Evolutionary conservation across 2,329 filamentous ascomycete species (phyloP).

Genomic region (Trichoderma arundinaceum): DNA sequence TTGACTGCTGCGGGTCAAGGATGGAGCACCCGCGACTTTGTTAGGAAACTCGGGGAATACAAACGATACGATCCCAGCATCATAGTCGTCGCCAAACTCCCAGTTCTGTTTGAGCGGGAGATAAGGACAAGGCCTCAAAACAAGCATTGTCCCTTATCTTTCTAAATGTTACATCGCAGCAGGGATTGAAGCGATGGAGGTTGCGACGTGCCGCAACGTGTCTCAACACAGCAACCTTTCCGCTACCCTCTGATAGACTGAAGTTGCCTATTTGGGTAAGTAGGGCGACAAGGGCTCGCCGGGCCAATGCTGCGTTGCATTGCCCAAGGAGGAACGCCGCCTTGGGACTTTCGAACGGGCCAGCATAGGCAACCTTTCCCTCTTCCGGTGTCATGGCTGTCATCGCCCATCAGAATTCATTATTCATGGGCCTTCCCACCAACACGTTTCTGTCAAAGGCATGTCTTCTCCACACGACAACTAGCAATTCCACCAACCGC

Average conservation of each 20-base stretch:
- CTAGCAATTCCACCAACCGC: not conserved
- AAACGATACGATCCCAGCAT: not conserved
- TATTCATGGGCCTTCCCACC: no score
- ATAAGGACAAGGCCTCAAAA: not conserved
- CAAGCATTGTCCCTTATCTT: constrained; percentile 18
- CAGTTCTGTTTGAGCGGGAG: no score
- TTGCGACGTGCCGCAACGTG: constrained; percentile 24
- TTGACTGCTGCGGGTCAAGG: not conserved
- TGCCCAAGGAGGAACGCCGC: no score
- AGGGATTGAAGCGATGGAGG: not conserved
- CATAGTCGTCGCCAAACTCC: not conserved
- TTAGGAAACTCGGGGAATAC: no score
- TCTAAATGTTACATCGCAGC: constrained; percentile 22
- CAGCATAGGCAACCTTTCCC: no score
- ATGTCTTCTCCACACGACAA: constrained; percentile 6
- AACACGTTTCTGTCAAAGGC: not conserved
- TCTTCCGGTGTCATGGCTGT: no score
- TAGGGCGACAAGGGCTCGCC: not conserved
- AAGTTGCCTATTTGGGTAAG: constrained; percentile 8
- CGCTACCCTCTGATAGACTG: not conserved
- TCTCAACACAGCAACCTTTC: constrained; percentile 20
- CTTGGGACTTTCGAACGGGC: no score
- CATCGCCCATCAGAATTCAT: no score
- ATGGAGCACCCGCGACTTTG: no score
- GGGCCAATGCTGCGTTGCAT: constrained; percentile 3